Conservation (phyloP, 148 eudicot species). For the Rhododendron williamsianum region DNA sequence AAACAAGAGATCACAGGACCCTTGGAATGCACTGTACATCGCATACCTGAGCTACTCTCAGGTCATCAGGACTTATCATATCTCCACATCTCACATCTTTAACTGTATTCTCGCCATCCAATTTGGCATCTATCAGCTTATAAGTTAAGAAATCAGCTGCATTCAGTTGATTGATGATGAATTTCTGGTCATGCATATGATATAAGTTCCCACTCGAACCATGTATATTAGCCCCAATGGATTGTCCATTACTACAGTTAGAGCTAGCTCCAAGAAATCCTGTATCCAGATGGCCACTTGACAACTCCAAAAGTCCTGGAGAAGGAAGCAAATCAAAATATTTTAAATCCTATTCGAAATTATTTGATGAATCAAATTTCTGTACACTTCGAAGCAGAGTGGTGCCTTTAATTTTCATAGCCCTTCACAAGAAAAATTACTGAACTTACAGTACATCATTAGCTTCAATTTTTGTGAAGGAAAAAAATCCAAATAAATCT, state of each 20-base stretch:
- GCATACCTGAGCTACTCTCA: neutral
- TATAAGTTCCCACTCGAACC: neutral
- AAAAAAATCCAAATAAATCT: neutral
- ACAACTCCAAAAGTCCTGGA: constrained; percentile 9
- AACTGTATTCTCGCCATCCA: constrained; percentile 4
- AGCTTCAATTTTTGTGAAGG: neutral
- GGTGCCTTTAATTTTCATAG: too few relatives aligned
- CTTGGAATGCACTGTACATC: neutral
- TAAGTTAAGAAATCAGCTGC: constrained; percentile 10
- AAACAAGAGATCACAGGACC: neutral
- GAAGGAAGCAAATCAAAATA: neutral
- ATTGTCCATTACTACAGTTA: neutral
- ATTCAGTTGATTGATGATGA: neutral
- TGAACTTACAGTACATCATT: neutral
- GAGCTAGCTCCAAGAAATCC: constrained; percentile 1
- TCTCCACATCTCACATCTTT: constrained; percentile 3
- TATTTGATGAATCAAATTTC: neutral
- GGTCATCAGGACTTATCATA: neutral
- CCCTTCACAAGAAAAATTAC: neutral
- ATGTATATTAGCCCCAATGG: neutral
- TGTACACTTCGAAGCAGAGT: neutral
- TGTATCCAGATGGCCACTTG: neutral
- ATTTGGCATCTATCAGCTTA: constrained; percentile 16
- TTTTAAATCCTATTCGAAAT: neutral
- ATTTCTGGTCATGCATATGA: neutral